Evolutionary conservation across 1,139 yeast species (phyloP).

Genomic region (Kurtzmaniella quercitrusa): DNA sequence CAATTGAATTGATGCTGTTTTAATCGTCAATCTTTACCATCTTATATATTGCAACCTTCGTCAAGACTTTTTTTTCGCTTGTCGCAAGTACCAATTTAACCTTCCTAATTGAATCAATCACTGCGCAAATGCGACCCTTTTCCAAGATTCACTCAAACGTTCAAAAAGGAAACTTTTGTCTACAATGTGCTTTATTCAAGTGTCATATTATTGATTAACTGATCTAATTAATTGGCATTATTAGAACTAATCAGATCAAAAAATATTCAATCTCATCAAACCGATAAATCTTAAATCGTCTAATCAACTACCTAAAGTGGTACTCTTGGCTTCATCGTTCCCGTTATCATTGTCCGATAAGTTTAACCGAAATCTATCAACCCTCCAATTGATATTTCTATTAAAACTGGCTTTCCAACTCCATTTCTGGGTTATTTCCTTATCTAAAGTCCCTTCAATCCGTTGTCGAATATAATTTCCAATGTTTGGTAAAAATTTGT

Average conservation of each 20-base stretch:
- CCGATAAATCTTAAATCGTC: no score
- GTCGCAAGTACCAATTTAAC: neutral
- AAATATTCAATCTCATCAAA: neutral
- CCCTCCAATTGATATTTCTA: neutral
- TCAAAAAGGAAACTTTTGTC: neutral
- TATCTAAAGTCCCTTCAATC: conserved; percentile 20
- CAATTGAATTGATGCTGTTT: neutral
- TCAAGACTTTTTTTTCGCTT: neutral
- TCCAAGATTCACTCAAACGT: neutral
- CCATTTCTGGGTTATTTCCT: conserved; percentile 21
- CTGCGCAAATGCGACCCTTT: neutral
- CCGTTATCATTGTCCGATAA: neutral
- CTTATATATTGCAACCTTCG: neutral
- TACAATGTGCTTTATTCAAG: neutral
- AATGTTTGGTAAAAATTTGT: conserved; percentile 25
- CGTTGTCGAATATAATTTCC: conserved; percentile 24
- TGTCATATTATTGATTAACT: neutral
- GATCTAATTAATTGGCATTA: neutral
- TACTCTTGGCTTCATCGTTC: neutral
- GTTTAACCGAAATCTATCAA: neutral
- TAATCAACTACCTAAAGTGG: no score
- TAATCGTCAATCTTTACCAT: neutral
- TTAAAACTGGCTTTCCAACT: conserved; percentile 19
- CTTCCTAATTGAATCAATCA: neutral
- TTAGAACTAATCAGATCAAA: neutral